A percentile compares a stretch with the other conserved stretches of the same genome.
These are phyloP conservation scores for Solanum sitiens DNA, from an alignment of 257 asterid species.

Conservation along the genomic window DNA sequence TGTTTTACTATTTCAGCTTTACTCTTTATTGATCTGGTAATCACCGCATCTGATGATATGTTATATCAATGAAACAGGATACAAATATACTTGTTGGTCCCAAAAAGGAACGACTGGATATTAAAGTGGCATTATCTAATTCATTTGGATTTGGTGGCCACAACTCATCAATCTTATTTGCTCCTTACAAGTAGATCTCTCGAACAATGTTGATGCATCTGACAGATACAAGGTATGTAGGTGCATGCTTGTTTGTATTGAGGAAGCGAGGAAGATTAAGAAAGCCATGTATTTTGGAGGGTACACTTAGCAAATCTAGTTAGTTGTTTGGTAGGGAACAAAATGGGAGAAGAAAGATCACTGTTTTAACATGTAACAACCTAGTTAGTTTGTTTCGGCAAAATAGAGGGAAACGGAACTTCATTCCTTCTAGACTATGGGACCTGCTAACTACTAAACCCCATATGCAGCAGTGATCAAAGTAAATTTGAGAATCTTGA, in stretches of 20 bases:
- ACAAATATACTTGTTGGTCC: slow-evolving; percentile 8
- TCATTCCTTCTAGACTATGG: neutral
- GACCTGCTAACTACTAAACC: neutral
- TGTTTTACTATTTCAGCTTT: neutral
- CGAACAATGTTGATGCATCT: neutral
- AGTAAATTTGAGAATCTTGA: neutral
- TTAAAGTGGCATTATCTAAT: slow-evolving; percentile 14
- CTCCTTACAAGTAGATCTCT: slow-evolving; percentile 11
- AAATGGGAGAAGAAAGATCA: neutral
- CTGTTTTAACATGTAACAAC: neutral
- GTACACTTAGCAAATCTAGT: neutral
- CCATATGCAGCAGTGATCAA: neutral
- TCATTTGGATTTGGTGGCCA: slow-evolving; percentile 18
- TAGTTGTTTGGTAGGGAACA: neutral
- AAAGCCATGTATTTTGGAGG: neutral
- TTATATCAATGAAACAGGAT: slow-evolving; percentile 4
- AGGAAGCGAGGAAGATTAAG: neutral
- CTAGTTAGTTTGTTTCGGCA: neutral
- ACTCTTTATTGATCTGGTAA: neutral
- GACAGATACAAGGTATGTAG: neutral
- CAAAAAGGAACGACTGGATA: slow-evolving; percentile 8
- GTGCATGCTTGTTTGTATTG: neutral
- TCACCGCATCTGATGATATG: neutral
- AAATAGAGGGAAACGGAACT: neutral
- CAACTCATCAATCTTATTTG: slow-evolving; percentile 14